These are phyloP conservation scores for Umbelopsis sp. DNA, from an alignment of 371 early-diverging fungal genomes.

Conservation along the genomic window DNA sequence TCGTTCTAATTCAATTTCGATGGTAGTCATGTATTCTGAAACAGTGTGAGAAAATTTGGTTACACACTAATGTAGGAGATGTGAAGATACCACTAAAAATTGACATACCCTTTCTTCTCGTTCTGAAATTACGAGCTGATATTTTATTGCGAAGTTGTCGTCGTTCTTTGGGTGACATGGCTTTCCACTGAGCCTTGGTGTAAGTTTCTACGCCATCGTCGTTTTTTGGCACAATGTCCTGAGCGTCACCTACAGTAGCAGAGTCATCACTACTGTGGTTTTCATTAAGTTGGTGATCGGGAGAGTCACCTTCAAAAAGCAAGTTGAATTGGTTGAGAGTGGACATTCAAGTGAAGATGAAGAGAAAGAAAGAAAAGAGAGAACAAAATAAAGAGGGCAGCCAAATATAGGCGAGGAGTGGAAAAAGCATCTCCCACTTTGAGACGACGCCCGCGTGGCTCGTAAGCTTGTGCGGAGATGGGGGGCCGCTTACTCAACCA, in stretches of 20 bases:
- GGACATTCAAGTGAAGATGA: neutral
- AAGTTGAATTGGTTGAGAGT: neutral
- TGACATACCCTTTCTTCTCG: slow-evolving; percentile 37
- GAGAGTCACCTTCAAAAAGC: neutral
- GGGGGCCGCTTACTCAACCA: slow-evolving; percentile 4
- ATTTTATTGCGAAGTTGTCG: slow-evolving; percentile 39
- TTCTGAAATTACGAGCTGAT: slow-evolving; percentile 39
- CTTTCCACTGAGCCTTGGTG: slow-evolving; percentile 15
- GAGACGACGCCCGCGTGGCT: neutral
- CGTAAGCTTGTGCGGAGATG: slow-evolving; percentile 12
- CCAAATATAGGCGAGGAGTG: too few relatives aligned
- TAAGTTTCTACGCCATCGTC: slow-evolving; percentile 11
- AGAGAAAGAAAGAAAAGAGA: neutral
- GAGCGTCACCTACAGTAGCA: neutral
- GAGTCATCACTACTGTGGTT: slow-evolving; percentile 4
- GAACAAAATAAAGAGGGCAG: neutral
- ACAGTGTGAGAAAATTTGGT: slow-evolving; percentile 3
- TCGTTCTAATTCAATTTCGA: slow-evolving; percentile 7
- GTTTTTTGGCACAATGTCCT: neutral
- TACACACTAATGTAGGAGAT: too few relatives aligned
- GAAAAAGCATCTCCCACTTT: neutral
- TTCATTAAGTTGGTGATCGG: neutral
- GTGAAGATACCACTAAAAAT: too few relatives aligned
- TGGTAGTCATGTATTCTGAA: slow-evolving; percentile 14
- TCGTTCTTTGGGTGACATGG: slow-evolving; percentile 32